Conservation (phyloP, 108 stramenopile species). For the Cyclotella distinguenda region DNA sequence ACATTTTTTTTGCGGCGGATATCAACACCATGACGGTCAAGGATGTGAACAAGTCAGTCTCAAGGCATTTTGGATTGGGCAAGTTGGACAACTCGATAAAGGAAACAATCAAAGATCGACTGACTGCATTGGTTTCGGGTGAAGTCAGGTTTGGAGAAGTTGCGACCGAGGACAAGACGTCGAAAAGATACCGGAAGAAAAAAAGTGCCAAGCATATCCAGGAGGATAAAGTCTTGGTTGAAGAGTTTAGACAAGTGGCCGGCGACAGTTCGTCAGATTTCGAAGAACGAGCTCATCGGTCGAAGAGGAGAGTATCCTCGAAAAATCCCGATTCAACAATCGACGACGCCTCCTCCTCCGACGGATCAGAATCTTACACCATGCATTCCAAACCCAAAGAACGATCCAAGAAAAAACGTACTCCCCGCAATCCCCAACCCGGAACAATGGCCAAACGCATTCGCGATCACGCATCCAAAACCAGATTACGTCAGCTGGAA, state of each 20-base stretch:
- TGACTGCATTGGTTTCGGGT: conserved; percentile 27
- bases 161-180: conserved; percentile 10
- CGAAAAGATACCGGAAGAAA: conserved; percentile 10
- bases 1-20: conserved; percentile 23
- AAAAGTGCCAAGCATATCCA: conserved; percentile 7
- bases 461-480: conserved; percentile 44
- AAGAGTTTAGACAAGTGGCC: not conserved
- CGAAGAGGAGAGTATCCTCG: not conserved
- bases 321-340: conserved; percentile 6
- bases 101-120: conserved; percentile 22
- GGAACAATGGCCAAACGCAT: conserved; percentile 47
- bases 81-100: conserved; percentile 32
- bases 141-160: conserved; percentile 1
- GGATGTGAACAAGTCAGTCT: conserved; percentile 26
- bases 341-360: conserved; percentile 15
- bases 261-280: conserved; percentile 28
- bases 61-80: conserved; percentile 18
- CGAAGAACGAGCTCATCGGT: conserved; percentile 6
- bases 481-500: conserved; percentile 67
- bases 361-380: conserved; percentile 23
- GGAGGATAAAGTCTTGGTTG: not conserved
- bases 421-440: conserved; percentile 9
- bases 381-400: conserved; percentile 17
- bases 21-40: conserved; percentile 43
- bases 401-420: not conserved